A percentile compares a stretch with the other conserved stretches of the same genome.
Evolutionary conservation across 306 rosid genomes (phyloP).

Genomic region (Alnus glutinosa): DNA sequence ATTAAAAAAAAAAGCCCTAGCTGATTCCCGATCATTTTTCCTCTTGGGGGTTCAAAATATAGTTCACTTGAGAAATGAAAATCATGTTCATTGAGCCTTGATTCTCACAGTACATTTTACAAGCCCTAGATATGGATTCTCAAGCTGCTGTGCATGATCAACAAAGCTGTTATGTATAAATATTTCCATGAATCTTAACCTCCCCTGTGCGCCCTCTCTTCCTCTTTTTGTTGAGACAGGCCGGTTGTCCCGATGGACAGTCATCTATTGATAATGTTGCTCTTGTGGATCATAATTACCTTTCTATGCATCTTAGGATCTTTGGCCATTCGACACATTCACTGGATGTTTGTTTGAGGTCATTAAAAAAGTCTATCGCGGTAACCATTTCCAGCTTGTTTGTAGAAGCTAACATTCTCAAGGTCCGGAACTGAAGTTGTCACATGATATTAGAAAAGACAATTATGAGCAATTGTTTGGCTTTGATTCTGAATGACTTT

Average conservation of each 20-base stretch:
- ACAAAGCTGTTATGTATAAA: slow-evolving; percentile 19
- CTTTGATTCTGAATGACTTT: background rate
- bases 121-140: background rate
- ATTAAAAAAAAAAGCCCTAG: background rate
- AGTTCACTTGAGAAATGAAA: background rate
- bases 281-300: background rate
- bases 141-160: background rate
- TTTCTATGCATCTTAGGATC: background rate
- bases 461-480: background rate
- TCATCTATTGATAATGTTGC: background rate
- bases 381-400: background rate
- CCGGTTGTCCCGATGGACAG: background rate
- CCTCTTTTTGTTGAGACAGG: background rate
- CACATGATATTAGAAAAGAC: background rate
- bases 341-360: background rate
- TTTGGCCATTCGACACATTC: background rate
- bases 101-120: background rate
- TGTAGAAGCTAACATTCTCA: background rate
- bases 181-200: background rate
- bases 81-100: background rate
- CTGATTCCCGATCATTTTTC: background rate
- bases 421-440: background rate
- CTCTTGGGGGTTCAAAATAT: background rate
- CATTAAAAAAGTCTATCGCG: background rate
- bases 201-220: background rate